phyloP scores from a whole-genome alignment of 768 basidiomycete species.

The Dioszegia crocea region DNA sequence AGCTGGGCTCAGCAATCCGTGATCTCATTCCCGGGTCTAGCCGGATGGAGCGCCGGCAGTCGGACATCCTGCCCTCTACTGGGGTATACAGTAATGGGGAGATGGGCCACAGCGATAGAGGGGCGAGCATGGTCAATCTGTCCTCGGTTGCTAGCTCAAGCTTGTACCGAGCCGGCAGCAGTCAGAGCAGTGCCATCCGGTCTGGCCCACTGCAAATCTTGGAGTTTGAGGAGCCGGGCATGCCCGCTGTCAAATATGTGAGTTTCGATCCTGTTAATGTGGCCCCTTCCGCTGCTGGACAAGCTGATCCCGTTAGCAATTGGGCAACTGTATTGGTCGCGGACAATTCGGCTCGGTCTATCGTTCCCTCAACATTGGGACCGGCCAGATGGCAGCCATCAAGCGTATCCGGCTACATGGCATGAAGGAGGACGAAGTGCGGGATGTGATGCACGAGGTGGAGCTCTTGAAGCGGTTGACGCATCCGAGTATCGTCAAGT shows the following conservation, averaged over 20 bases:
- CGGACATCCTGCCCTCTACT: slow-evolving; percentile 13
- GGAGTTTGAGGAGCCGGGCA: slow-evolving; percentile 25
- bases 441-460: slow-evolving; percentile 88
- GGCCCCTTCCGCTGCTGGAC: neutral
- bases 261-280: neutral
- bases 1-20: neutral
- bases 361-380: slow-evolving; percentile 85
- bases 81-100: neutral
- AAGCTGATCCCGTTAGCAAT: slow-evolving; percentile 61
- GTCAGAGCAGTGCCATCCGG: neutral
- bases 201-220: slow-evolving; percentile 18
- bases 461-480: slow-evolving; percentile 82
- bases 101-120: neutral
- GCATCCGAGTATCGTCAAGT: slow-evolving; percentile 95
- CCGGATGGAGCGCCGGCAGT: slow-evolving; percentile 24
- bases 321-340: slow-evolving; percentile 93
- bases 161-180: neutral
- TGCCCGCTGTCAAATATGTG: slow-evolving; percentile 23
- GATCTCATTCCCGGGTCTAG: neutral
- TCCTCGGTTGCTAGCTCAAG: slow-evolving; percentile 14
- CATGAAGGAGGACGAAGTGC: slow-evolving; percentile 82
- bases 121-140: slow-evolving; percentile 18
- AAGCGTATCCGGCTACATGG: slow-evolving; percentile 90
- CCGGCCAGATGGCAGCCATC: slow-evolving; percentile 98
- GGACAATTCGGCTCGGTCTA: slow-evolving; percentile 97